Evolutionary conservation across 1,139 yeast genomes (phyloP), one percentile per base, ranked within the genome.

Genomic region (Hanseniaspora sp.): DNA sequence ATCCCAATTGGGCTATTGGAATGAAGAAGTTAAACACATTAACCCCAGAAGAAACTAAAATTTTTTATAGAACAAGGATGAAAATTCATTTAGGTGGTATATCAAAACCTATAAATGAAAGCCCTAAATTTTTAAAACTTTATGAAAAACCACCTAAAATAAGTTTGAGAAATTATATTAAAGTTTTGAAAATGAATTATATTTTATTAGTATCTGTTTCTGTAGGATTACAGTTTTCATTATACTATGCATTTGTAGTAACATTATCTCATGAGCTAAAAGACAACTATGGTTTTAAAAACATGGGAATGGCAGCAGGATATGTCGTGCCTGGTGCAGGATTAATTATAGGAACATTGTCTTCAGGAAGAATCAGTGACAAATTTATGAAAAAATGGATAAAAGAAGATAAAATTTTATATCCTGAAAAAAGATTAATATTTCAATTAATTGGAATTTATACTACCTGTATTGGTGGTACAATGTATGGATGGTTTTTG

Each of bases 401-500:
- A 18, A 62, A 60, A 30, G 60, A 67, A 37, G 63, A 64, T 15
- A 66, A 57, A 42, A 61, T 47, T 45, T 59, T 58, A 46, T 68
- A 44, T 58, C 60, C 80, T 8, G 83, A 78, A 57, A 68, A 70
- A 41, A 64, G 83, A 47, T 69, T 79, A 47, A 62, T 72, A 1
- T 57, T 77, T 5, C 82, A 78, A 56, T 46, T 74, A 0, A 57
- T 72, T 54, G 83, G 83, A 0, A 64, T 77, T n/a, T 1, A 70
- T 0, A 58, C 76, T 1, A 71, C 76, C 13, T 71, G 75, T 59
- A 64, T 67, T 18, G 81, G 83, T 0, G 66, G 77, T 23, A 59
- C 77, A 17, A 76, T 79, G 0, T 79, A 76, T 60, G 83, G 83
- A 0, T 79, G 83, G 83, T 66, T 77, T 46, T 67, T 74, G 42